Evolutionary conservation across 2,329 filamentous ascomycete genomes (phyloP).

Genomic region (Cladorrhinum sp.): DNA sequence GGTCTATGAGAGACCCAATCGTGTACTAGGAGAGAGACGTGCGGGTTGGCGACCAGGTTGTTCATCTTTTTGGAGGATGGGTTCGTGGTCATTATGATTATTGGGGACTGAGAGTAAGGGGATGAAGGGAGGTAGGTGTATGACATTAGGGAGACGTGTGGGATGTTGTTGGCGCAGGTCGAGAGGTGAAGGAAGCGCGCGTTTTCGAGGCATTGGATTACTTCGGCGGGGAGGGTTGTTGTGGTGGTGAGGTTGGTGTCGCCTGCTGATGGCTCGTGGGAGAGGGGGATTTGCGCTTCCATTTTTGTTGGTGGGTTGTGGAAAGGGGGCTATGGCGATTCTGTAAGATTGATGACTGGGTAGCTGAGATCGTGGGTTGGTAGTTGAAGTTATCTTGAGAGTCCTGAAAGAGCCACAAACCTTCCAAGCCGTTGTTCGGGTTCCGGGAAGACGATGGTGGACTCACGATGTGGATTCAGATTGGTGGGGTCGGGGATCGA

Average conservation of each 20-base stretch:
- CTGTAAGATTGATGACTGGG: background rate
- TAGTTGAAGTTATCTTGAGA: background rate
- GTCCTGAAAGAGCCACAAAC: too few relatives aligned
- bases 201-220: constrained; percentile 88
- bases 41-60: constrained; percentile 80
- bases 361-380: background rate
- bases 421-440: too few relatives aligned
- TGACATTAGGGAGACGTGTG: constrained; percentile 97
- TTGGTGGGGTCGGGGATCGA: constrained; percentile 5
- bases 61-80: constrained; percentile 73
- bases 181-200: constrained; percentile 95
- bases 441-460: too few relatives aligned
- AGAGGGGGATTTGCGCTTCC: constrained; percentile 63
- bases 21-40: constrained; percentile 91
- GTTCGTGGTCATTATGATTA: constrained; percentile 93
- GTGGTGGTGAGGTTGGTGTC: constrained; percentile 69
- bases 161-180: constrained; percentile 77
- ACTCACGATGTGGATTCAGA: too few relatives aligned
- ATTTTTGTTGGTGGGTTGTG: constrained; percentile 12
- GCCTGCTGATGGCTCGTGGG: constrained; percentile 71
- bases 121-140: constrained; percentile 92
- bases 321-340: background rate
- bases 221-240: constrained; percentile 72
- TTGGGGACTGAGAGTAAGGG: constrained; percentile 63
- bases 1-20: constrained; percentile 95